phyloP scores from a whole-genome alignment of 345 rosid genomes.

The Passiflora organensis region DNA sequence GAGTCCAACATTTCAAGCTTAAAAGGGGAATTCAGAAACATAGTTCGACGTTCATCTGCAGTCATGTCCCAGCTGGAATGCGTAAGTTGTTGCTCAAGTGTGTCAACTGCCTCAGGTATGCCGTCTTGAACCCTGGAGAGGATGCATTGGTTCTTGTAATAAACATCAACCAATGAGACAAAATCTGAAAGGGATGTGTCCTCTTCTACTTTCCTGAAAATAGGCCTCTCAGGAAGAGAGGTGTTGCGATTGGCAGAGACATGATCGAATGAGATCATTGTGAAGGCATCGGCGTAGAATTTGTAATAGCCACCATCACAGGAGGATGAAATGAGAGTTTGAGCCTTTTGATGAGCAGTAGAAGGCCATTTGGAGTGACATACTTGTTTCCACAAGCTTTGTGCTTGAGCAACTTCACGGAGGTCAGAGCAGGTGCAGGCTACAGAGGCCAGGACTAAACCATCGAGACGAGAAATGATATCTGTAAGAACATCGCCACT shows the following conservation, averaged over 20 bases:
- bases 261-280: slow-evolving; percentile 11
- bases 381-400: slow-evolving; percentile 15
- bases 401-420: slow-evolving; percentile 21
- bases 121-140: slow-evolving; percentile 22
- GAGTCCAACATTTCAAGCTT: slow-evolving; percentile 10
- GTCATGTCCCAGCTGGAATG: too few species aligned
- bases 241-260: background rate
- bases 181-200: slow-evolving; percentile 19
- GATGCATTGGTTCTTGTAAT: slow-evolving; percentile 23
- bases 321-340: background rate
- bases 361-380: slow-evolving; percentile 43
- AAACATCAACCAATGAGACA: slow-evolving; percentile 30
- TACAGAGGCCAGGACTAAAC: slow-evolving; percentile 28
- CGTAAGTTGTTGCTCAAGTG: background rate
- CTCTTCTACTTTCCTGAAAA: too few species aligned
- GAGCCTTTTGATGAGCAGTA: slow-evolving; percentile 7
- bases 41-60: slow-evolving; percentile 1
- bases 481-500: slow-evolving; percentile 21
- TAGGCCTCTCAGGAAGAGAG: too few species aligned
- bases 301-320: slow-evolving; percentile 7
- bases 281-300: slow-evolving; percentile 32
- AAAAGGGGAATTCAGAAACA: slow-evolving; percentile 23
- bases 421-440: slow-evolving; percentile 29
- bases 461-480: slow-evolving; percentile 28
- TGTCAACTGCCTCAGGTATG: slow-evolving; percentile 13